Evolutionary conservation across 1,139 yeast species (phyloP), one percentile per base, ranked within the genome.

Genomic region (Sugiyamaella pinicola): DNA sequence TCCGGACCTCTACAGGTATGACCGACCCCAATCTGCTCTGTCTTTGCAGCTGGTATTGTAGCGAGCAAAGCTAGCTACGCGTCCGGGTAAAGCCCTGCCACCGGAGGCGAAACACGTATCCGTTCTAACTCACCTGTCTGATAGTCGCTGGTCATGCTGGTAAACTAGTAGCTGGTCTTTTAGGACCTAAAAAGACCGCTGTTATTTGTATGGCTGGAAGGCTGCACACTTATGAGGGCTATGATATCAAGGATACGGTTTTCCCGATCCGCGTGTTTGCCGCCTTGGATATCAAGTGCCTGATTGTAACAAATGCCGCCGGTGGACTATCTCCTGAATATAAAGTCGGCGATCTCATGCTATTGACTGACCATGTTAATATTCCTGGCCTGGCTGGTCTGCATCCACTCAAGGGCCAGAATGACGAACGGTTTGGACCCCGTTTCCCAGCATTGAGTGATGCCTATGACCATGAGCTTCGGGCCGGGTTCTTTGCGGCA

Each of bases 131-230:
- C 19, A 44, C 31, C 17, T 13, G 13, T 31, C 17, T 7, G 4
- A 18, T 41, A 55, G 96, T 91, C 1, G 82, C 83, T 7, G 99
- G 98, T 0, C 99, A 93, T 67, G 84, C 83, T 5, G 98, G 98
- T 0, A 81, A 84, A 63, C 76, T 93, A 22, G 75, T 90, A 4
- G 84, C 89, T 68, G 98, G 98, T 2, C 70, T 71, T 37, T 84
- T 91, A 63, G 95, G 95, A 1, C 61, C 63, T 9, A 83, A 82
- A 38, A 77, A 76, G 49, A 87, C 85, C 0, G 95, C 96, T 0
- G 96, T 91, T 0, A 81, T 91, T 70, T 84, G 96, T 64, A 90
- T 91, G 96, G 89, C 88, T 53, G 98, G 98, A 5, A 77, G 98
- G 60, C 74, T 91, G 55, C 98, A 91, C 61, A 87, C 86, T 59